Base-by-base conservation (phyloP, 768 basidiomycete genomes). In the Leccinum pellstonianum region DNA sequence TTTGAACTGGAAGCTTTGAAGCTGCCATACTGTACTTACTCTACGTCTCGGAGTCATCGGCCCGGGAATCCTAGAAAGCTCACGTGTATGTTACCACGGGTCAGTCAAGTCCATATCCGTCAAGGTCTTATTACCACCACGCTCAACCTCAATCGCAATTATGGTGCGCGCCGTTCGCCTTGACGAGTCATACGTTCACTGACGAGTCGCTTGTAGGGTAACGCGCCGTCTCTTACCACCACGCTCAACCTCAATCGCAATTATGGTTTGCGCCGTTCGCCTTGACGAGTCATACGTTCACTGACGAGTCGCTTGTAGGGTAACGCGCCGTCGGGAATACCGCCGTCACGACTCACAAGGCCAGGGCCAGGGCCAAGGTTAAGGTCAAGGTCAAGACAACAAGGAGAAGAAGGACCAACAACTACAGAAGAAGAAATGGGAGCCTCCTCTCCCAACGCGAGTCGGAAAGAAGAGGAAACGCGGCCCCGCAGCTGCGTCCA, bases 381-480 rank as follows among this genome's bases (percentile, higher is more conserved):
- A 82, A 79, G 3, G 73, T 81, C 75, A 77, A 72, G 68, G 79
- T 81, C 75, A 77, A 72, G 68, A 82, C 54, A 83, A 77, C 77
- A 75, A 79, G 64, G 76, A 79, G 49, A 77, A 80, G 67, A 77
- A 76, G 64, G 68, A 80, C 47, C 60, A 69, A 17, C 80, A 85
- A 68, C 68, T 71, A 12, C 79, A 83, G 72, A 84, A 87, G 77
- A 97, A 98, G 85, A 95, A 96, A 79, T 98, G 95, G 95, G 96
- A 98, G 74, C 95, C 96, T 7, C 96, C 96, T 68, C 84, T 97
- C 59, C 95, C 96, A 14, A 97, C 96, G 50, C 90, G 93, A 60
- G 92, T 98, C 37, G 95, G 95, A 52, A 97, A 95, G 84, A 95
- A 94, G 85, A 98, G 95, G 81, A 81, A 78, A 73, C 84, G 88